Conservation (phyloP, 164 flowering plant genomes). For the Chloranthus sessilifolius region DNA sequence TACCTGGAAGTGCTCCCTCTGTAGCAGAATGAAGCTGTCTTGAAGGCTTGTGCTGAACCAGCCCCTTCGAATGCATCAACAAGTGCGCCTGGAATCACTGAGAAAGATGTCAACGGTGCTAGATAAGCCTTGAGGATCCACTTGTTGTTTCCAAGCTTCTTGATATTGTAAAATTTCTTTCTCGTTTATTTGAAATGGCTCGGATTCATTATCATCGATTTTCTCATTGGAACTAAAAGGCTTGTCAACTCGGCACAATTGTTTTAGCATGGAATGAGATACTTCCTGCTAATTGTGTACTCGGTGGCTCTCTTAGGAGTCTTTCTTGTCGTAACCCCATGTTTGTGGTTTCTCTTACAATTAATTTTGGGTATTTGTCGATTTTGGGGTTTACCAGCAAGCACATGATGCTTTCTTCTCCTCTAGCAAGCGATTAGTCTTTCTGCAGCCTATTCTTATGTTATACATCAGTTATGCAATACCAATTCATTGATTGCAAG, state of each 20-base stretch:
- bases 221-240: neutral
- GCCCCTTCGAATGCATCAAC: slow-evolving; percentile 22
- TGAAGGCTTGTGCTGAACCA: slow-evolving; percentile 34
- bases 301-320: no score
- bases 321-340: neutral
- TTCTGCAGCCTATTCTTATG: no score
- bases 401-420: no score
- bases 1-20: neutral
- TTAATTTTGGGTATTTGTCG: no score
- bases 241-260: neutral
- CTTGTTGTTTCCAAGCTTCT: slow-evolving; percentile 7
- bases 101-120: slow-evolving; percentile 8
- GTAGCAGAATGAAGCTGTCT: slow-evolving; percentile 34
- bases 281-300: neutral
- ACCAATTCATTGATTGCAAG: no score
- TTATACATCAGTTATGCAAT: no score
- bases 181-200: slow-evolving; percentile 9
- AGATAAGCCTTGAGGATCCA: slow-evolving; percentile 4
- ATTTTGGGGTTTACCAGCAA: no score
- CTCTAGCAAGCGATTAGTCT: no score
- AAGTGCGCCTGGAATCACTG: slow-evolving; percentile 5
- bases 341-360: neutral
- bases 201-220: slow-evolving; percentile 3
- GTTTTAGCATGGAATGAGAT: neutral
- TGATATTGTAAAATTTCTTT: slow-evolving; percentile 12